Percentiles rank a stretch among this genome's conserved stretches.
Conservation (phyloP, 1,284 basidiomycete genomes). For the Tilletia caries region DNA sequence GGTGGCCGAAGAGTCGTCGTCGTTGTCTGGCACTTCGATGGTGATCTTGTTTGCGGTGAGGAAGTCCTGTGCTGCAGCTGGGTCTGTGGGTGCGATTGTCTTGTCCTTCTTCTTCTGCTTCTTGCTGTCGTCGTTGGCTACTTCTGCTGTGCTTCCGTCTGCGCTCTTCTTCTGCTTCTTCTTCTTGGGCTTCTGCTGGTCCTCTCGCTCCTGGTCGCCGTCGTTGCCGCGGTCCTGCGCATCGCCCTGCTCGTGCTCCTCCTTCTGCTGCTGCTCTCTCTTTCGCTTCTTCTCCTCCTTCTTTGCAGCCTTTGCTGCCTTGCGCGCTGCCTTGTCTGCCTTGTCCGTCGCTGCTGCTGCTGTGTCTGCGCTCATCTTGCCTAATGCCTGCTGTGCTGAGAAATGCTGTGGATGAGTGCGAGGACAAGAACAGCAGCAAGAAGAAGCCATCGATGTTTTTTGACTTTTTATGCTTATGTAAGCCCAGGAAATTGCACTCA, state of each 20-base stretch:
- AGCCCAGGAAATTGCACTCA: neutral
- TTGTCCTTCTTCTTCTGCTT: slow-evolving; percentile 16
- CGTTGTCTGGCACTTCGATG: slow-evolving; percentile 54
- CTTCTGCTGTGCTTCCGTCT: neutral
- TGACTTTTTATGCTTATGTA: no score
- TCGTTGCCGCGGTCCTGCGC: slow-evolving; percentile 24
- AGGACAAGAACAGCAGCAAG: neutral
- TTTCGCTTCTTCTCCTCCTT: slow-evolving; percentile 50
- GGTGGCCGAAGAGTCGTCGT: slow-evolving; percentile 36
- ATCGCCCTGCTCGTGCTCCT: slow-evolving; percentile 19
- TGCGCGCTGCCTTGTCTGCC: slow-evolving; percentile 39
- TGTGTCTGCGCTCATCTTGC: neutral
- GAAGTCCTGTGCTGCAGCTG: slow-evolving; percentile 42
- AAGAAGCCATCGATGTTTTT: neutral
- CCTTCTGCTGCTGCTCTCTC: slow-evolving; percentile 24
- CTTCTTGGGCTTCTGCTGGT: slow-evolving; percentile 53
- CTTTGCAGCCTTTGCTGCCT: slow-evolving; percentile 35
- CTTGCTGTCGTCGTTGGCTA: slow-evolving; percentile 28
- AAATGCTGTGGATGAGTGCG: neutral
- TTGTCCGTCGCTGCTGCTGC: slow-evolving; percentile 23
- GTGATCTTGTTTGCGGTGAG: slow-evolving; percentile 49
- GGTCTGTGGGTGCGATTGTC: slow-evolving; percentile 55
- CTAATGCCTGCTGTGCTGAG: no score
- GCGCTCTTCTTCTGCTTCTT: slow-evolving; percentile 47
- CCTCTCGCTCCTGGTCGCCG: slow-evolving; percentile 30